Base-by-base conservation (phyloP, 495 filamentous ascomycete genomes). In the Neurospora intermedia region DNA sequence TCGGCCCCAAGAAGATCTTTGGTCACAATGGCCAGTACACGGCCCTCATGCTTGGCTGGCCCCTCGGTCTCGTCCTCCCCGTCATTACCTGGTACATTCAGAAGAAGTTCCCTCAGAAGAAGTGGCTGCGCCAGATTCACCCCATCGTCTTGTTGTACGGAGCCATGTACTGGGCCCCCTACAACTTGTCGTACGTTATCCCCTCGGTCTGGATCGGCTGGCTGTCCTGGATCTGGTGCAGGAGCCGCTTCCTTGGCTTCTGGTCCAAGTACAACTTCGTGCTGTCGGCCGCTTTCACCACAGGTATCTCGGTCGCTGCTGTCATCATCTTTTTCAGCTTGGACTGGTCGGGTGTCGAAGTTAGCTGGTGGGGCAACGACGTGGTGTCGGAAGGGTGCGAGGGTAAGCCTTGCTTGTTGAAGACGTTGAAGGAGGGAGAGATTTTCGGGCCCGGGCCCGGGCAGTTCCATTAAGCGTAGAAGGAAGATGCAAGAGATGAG, bases 151-250 rank as follows among this genome's bases (percentile, higher is more conserved):
- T 83, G 13, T 76, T 82, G 69, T 77, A 76, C 73, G 82, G 82
- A 18, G 77, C 70, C 7, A 48, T 80, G 18, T 69, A 73, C 43
- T 81, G 77, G 80, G 78, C 78, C 5, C 81, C 82, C 0, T 82
- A 80, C 73, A 82, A 82, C 75, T 54, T 83, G 31, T 74, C 77
- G 35, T 82, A 80, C 73, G 72, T 80, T 43, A 75, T 74, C 74
- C 82, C 82, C 3, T 74, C 79, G 20, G 77, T 83, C 3, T 77
- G 77, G 43, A 77, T 82, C 72, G 77, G 80, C 5, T 81, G 76
- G 74, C 54, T 80, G 27, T 81, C 80, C 41, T 83, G 82, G 82
- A 73, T 82, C 59, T 83, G 80, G 80, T 81, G 78, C 76, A 83
- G 82, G 75, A 72, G 70, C 71, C 76, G 76, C 31, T 78, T 75